Evolutionary conservation across 1,284 basidiomycete species (phyloP).

Genomic region (Trametes versicolor): DNA sequence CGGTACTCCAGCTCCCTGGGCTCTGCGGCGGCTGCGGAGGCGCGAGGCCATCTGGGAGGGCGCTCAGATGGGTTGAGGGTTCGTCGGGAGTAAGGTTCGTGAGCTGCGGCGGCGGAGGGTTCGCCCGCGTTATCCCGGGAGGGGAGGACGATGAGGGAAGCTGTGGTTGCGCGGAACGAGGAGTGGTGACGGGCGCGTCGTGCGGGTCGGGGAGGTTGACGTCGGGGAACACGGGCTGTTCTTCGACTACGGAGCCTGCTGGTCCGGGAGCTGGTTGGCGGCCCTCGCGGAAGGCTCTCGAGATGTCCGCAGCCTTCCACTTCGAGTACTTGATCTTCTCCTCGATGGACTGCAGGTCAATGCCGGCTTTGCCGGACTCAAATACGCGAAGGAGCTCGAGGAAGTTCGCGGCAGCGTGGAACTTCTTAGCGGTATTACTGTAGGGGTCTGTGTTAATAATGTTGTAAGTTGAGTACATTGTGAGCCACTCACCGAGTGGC

Average conservation of each 20-base stretch:
- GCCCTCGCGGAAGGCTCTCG: conserved; percentile 90
- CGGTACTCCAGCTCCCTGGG: conserved; percentile 70
- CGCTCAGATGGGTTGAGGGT: conserved; percentile 16
- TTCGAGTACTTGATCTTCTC: conserved; percentile 90
- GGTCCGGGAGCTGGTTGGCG: conserved; percentile 76
- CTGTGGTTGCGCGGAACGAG: conserved; percentile 32
- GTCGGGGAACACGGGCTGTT: conserved; percentile 25
- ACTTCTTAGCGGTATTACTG: conserved; percentile 88
- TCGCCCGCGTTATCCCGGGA: conserved; percentile 32
- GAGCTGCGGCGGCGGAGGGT: conserved; percentile 36
- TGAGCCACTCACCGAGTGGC: conserved; percentile 68
- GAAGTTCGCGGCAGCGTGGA: conserved; percentile 89
- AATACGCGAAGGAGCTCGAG: conserved; percentile 86
- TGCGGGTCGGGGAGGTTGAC: conserved; percentile 25
- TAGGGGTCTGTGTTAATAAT: neutral
- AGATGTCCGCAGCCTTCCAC: conserved; percentile 93
- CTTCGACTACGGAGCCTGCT: conserved; percentile 51
- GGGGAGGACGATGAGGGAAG: conserved; percentile 29
- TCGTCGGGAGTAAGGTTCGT: conserved; percentile 26
- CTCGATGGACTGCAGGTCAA: conserved; percentile 48
- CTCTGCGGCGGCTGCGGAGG: conserved; percentile 43
- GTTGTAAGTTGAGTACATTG: conserved; percentile 27
- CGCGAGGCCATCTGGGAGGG: conserved; percentile 30
- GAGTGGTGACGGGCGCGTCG: conserved; percentile 32
- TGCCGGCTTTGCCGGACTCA: conserved; percentile 65